Base-by-base conservation (phyloP, 2,329 filamentous ascomycete species). In the Dissoconium aciculare region DNA sequence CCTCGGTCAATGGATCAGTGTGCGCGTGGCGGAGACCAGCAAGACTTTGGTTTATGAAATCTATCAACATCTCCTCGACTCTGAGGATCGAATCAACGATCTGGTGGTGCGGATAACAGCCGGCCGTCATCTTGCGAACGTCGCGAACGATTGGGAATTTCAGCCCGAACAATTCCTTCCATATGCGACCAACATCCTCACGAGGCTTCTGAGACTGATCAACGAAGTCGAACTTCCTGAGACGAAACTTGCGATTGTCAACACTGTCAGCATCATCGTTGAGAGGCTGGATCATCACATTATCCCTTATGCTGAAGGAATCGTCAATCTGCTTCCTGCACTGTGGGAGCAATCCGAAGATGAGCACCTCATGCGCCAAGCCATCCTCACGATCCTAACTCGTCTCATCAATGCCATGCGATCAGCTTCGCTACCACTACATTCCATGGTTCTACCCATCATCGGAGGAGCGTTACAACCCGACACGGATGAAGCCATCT, bases 301-400 rank as follows among this genome's bases (percentile, higher is more conserved):
- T 35, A 60, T 63, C 3, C 69, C 69, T 1, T 74, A 69, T 37
- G 81, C 82, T 4, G 82, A 92, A 45, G 72, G 77, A 36, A 79
- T 98, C 37, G 77, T 98, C 54, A 64, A 71, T 1, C 69, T 84
- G 9, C 64, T 95, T 5, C 85, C 87, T 0, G 66, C 66, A 3
- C 64, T 95, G 0, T 98, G 89, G 89, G 75, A 81, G 37, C 71
- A 76, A 30, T 83, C 81, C 3, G 82, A 77, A 1, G 78, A 92
- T 37, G 81, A 89, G 47, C 82, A 84, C 56, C 71, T 95, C 54
- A 79, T 94, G 64, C 95, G 95, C 55, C 85, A 94, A 56, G 75
- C 83, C 1, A 84, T 95, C 31, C 68, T 95, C 34, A 81, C 79
- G 2, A 78, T 95, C 23, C 72, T 95, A 30, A 68, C 81, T 2